Conservation (phyloP, 2,329 filamentous ascomycete species). For the Pseudogymnoascus sp. region DNA sequence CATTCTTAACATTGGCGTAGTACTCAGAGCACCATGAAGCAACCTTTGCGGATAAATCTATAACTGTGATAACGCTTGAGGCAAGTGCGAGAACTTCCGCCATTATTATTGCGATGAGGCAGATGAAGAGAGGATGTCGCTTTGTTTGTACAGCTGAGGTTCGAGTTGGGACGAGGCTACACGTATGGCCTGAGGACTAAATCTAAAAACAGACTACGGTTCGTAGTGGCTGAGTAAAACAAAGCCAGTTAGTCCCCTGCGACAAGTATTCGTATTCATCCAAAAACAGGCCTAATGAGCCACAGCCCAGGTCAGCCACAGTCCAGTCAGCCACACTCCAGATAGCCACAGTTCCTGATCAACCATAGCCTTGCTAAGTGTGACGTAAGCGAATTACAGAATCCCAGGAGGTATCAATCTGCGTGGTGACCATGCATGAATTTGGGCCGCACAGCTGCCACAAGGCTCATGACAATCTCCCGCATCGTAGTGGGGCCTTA, state of each 20-base stretch:
- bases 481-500: too few relatives aligned
- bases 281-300: background rate
- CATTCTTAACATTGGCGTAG: constrained; percentile 27
- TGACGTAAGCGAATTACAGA: too few relatives aligned
- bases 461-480: constrained; percentile 3
- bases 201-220: too few relatives aligned
- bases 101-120: constrained; percentile 12
- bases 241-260: background rate
- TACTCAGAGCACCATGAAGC: constrained; percentile 30
- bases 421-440: background rate
- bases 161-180: background rate
- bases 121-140: constrained; percentile 12
- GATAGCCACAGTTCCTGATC: background rate
- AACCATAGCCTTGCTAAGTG: too few relatives aligned
- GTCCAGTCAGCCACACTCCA: too few relatives aligned
- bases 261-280: background rate
- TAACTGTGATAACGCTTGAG: constrained; percentile 32
- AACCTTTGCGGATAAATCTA: constrained; percentile 33
- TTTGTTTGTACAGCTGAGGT: background rate
- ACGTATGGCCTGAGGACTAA: too few relatives aligned
- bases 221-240: background rate
- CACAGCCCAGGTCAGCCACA: too few relatives aligned
- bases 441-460: constrained; percentile 3
- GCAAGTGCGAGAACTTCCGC: constrained; percentile 24
- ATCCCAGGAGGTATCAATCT: constrained; percentile 4